phyloP scores from a whole-genome alignment of 2,329 filamentous ascomycete genomes.

The Nigrospora osmanthi region DNA sequence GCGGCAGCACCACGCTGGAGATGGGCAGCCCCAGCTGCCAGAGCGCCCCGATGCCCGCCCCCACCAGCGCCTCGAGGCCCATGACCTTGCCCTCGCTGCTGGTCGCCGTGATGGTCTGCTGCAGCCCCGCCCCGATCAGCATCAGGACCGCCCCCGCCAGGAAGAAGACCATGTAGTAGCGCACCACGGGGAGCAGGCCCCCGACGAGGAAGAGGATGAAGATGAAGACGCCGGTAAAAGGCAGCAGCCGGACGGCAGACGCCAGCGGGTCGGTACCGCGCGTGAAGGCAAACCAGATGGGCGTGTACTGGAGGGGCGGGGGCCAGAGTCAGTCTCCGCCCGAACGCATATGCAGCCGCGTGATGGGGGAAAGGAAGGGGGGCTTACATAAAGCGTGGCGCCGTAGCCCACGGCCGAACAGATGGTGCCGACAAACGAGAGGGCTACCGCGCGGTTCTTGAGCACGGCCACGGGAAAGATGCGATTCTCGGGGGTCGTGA shows the following conservation, averaged over 20 bases:
- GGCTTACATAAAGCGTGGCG: constrained; percentile 30
- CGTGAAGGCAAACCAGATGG: constrained; percentile 46
- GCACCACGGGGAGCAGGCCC: constrained; percentile 24
- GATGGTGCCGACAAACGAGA: constrained; percentile 33
- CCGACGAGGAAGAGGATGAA: constrained; percentile 49
- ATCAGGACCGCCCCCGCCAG: constrained; percentile 17
- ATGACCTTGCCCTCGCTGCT: constrained; percentile 18
- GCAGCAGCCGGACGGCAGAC: constrained; percentile 33
- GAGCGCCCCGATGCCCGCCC: constrained; percentile 21
- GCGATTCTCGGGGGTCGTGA: constrained; percentile 32
- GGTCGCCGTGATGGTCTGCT: constrained; percentile 14
- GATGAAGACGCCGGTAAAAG: constrained; percentile 37
- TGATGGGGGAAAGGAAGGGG: not conserved
- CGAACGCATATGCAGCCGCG: no score
- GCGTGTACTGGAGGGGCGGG: constrained; percentile 28
- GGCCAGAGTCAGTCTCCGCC: not conserved
- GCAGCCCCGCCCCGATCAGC: constrained; percentile 15
- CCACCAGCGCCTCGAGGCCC: constrained; percentile 21
- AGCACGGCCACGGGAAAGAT: constrained; percentile 39
- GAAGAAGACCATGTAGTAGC: constrained; percentile 28
- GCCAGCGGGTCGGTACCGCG: constrained; percentile 29
- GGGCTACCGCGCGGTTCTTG: constrained; percentile 23
- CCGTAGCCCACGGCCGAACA: constrained; percentile 27
- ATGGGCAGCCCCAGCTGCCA: constrained; percentile 23
- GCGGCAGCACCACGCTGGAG: constrained; percentile 15